Conservation (phyloP, 805 yeast species). For the Candida yuanshanica region DNA sequence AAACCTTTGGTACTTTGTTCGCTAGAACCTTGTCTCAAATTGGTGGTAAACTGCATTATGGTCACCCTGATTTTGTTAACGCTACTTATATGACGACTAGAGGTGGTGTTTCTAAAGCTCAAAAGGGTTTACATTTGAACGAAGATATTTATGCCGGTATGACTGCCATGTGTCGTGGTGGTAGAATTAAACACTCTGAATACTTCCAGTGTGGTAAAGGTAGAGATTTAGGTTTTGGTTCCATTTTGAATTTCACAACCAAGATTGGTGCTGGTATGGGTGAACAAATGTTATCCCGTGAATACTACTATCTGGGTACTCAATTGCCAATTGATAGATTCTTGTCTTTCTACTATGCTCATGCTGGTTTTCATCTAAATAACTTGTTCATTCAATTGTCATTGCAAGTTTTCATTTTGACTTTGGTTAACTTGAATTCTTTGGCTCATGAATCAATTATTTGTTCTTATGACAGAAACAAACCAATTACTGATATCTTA, state of each 20-base stretch:
- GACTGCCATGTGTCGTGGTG: constrained; percentile 79
- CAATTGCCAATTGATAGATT: constrained; percentile 77
- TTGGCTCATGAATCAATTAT: constrained; percentile 65
- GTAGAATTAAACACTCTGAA: constrained; percentile 83
- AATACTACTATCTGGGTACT: constrained; percentile 75
- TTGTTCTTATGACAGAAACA: constrained; percentile 59
- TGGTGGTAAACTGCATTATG: constrained; percentile 84
- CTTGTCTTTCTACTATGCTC: constrained; percentile 80
- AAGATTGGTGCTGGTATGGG: constrained; percentile 94
- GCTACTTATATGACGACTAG: constrained; percentile 74
- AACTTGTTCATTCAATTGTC: constrained; percentile 74
- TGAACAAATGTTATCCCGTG: constrained; percentile 82
- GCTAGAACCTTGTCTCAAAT: constrained; percentile 80
- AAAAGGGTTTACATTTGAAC: constrained; percentile 77
- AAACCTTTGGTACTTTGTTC: constrained; percentile 79
- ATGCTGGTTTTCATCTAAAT: constrained; percentile 81
- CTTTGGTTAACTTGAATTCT: constrained; percentile 66
- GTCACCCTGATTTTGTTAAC: constrained; percentile 83
- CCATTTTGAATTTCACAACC: constrained; percentile 78
- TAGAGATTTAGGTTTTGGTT: constrained; percentile 83
- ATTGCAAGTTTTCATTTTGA: constrained; percentile 64
- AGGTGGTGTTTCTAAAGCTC: constrained; percentile 87
- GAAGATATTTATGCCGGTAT: constrained; percentile 89
- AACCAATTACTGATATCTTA: constrained; percentile 61
- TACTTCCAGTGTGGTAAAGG: constrained; percentile 90